Conservation (phyloP, 805 yeast genomes). For the Pichia cephalocereana region DNA sequence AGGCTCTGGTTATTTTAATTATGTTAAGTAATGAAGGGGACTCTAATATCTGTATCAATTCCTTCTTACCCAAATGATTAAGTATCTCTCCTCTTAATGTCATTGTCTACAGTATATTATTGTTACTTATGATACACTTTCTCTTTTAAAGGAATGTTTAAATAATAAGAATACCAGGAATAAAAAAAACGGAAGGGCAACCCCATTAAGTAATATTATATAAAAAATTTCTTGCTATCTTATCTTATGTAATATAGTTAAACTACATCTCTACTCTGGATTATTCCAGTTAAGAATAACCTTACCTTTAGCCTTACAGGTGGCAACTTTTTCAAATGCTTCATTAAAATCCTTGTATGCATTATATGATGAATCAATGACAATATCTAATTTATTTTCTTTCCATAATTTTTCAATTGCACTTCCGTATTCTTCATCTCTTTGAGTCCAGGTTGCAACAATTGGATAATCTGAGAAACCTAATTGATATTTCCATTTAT, state of each 20-base stretch:
- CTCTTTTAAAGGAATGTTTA: too few relatives aligned
- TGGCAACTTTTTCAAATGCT: slow-evolving; percentile 41
- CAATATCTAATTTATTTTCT: slow-evolving; percentile 33
- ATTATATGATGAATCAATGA: slow-evolving; percentile 44
- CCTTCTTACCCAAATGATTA: slow-evolving; percentile 7
- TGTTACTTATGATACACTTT: too few relatives aligned
- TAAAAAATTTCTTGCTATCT: too few relatives aligned
- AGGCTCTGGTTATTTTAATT: slow-evolving; percentile 13
- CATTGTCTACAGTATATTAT: neutral
- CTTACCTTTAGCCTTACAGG: slow-evolving; percentile 56
- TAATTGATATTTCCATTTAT: slow-evolving; percentile 8
- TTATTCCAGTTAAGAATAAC: slow-evolving; percentile 28
- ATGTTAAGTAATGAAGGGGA: neutral
- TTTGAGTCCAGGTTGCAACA: neutral
- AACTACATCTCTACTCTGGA: neutral
- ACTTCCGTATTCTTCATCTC: slow-evolving; percentile 9
- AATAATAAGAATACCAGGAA: too few relatives aligned
- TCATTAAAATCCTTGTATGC: slow-evolving; percentile 36
- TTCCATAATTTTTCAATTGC: slow-evolving; percentile 37
- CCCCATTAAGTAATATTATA: too few relatives aligned
- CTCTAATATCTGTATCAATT: neutral
- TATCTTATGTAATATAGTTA: too few relatives aligned
- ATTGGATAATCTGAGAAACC: slow-evolving; percentile 11
- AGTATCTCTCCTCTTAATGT: slow-evolving; percentile 5
- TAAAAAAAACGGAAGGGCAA: neutral